These are phyloP conservation scores for Lipomyces yamanashiensis DNA, from an alignment of 805 yeast genomes.

Conservation along the genomic window DNA sequence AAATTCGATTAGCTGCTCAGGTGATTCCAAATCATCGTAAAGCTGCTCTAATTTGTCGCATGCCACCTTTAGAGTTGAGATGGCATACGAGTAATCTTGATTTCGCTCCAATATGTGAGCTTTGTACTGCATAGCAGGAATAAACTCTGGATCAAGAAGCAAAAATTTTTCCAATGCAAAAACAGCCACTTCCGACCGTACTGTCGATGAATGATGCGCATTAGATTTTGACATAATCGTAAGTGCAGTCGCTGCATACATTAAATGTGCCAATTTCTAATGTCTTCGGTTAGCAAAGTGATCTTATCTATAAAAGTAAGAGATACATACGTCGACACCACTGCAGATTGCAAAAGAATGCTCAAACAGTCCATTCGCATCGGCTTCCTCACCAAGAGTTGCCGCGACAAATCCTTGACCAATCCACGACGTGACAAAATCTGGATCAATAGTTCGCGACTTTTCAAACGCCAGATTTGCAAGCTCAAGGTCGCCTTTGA, in stretches of 20 bases:
- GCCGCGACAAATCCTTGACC: constrained; percentile 71
- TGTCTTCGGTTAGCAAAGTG: not conserved
- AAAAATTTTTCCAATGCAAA: constrained; percentile 53
- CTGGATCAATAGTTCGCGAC: constrained; percentile 83
- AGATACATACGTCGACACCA: constrained; percentile 57
- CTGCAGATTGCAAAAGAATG: constrained; percentile 81
- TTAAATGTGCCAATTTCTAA: constrained; percentile 63
- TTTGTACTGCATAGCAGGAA: constrained; percentile 40
- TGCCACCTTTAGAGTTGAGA: constrained; percentile 53
- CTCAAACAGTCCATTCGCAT: constrained; percentile 65
- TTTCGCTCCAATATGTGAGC: constrained; percentile 63
- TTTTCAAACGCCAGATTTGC: constrained; percentile 74
- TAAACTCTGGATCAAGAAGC: constrained; percentile 49
- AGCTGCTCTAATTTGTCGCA: constrained; percentile 56
- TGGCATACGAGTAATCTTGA: constrained; percentile 62
- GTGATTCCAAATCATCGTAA: constrained; percentile 62
- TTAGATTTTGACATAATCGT: constrained; percentile 36
- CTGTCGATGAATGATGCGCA: constrained; percentile 34
- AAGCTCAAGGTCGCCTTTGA: constrained; percentile 67
- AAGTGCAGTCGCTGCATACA: constrained; percentile 67
- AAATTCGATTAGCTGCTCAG: constrained; percentile 53
- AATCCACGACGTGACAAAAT: constrained; percentile 75
- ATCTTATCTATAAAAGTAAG: not conserved
- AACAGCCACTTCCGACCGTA: constrained; percentile 11
- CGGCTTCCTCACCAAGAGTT: constrained; percentile 45